A percentile compares a stretch with the other conserved stretches of the same genome.
Evolutionary conservation across 139 green algal species (phyloP).

Genomic region (Volvox reticuliferus): DNA sequence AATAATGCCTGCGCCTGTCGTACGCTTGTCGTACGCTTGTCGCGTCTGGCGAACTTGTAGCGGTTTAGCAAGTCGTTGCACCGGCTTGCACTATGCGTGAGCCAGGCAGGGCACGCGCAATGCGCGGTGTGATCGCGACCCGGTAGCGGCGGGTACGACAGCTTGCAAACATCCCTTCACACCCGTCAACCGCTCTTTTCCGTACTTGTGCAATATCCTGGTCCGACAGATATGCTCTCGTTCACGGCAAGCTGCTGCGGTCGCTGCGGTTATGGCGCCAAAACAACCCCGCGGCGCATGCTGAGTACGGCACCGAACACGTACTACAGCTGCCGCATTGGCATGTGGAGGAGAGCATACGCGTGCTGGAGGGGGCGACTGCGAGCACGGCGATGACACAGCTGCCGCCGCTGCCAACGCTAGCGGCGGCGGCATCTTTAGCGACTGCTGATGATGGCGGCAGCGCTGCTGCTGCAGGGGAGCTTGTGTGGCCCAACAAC

Average conservation of each 20-base stretch:
- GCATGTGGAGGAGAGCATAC: conserved; percentile 55
- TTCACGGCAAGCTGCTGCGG: conserved; percentile 56
- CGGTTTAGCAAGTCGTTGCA: too few species aligned
- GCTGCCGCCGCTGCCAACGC: background rate
- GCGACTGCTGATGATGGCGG: background rate
- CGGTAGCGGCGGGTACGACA: too few species aligned
- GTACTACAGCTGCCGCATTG: conserved; percentile 63
- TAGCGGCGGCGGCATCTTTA: background rate
- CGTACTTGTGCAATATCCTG: too few species aligned
- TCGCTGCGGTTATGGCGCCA: conserved; percentile 56
- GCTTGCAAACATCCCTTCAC: too few species aligned
- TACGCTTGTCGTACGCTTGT: too few species aligned
- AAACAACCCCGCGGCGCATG: conserved; percentile 62
- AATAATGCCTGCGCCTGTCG: too few species aligned
- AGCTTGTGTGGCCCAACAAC: too few species aligned
- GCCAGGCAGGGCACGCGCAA: too few species aligned
- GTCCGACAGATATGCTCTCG: conserved; percentile 44
- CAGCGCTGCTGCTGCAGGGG: background rate
- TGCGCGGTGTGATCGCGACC: too few species aligned
- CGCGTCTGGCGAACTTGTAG: background rate
- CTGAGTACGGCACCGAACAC: conserved; percentile 64
- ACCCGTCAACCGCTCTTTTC: too few species aligned
- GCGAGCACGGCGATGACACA: background rate
- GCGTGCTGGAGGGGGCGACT: conserved; percentile 6
- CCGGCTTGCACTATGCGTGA: too few species aligned